Evolutionary conservation across 2,329 filamentous ascomycete species (phyloP).

Genomic region (Colletotrichum agaves): DNA sequence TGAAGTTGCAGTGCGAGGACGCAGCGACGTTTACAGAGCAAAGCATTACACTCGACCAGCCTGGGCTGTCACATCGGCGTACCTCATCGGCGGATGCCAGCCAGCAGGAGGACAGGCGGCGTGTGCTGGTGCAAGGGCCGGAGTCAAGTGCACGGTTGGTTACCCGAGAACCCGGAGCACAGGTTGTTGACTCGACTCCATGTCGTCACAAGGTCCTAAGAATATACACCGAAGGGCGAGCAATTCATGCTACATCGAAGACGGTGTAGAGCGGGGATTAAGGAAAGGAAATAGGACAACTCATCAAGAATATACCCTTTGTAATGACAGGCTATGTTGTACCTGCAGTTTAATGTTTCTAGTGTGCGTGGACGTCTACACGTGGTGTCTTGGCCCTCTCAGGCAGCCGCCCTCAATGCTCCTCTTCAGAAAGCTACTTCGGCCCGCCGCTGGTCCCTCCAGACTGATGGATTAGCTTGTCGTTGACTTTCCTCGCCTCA

Average conservation of each 20-base stretch:
- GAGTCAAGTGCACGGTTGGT: neutral
- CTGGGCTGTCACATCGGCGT: neutral
- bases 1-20: neutral
- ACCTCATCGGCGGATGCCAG: neutral
- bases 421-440: too few relatives aligned
- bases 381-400: neutral
- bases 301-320: conserved; percentile 36
- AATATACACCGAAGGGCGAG: neutral
- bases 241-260: conserved; percentile 26
- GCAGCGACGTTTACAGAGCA: conserved; percentile 3
- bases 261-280: conserved; percentile 10
- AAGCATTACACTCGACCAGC: neutral
- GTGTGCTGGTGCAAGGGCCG: neutral
- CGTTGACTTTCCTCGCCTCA: conserved; percentile 10
- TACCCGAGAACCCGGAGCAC: neutral
- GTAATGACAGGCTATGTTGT: conserved; percentile 18
- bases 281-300: conserved; percentile 18
- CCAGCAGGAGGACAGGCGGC: neutral
- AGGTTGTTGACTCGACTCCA: neutral
- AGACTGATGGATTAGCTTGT: neutral
- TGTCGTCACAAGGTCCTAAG: conserved; percentile 4
- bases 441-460: neutral
- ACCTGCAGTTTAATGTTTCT: neutral
- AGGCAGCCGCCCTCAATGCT: neutral
- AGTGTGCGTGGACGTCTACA: neutral